phyloP scores from a whole-genome alignment of 192 early-diverging fungal genomes.

The Chytriomyces hyalinus region DNA sequence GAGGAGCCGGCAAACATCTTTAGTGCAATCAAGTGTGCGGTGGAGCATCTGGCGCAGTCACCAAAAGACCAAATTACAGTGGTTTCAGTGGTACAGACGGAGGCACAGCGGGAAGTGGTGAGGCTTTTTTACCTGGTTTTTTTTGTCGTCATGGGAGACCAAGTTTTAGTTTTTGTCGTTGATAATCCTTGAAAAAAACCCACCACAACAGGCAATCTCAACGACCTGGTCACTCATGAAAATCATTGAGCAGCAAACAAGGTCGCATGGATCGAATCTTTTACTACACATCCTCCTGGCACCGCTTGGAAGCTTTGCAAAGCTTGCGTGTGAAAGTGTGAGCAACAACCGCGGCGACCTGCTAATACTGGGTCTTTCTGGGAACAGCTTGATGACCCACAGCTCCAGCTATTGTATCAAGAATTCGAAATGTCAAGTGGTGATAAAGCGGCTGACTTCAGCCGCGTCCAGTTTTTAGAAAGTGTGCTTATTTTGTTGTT shows the following conservation, averaged over 20 bases:
- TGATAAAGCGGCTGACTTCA: constrained; percentile 1
- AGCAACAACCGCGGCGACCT: neutral
- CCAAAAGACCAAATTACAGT: neutral
- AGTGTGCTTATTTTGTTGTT: too few relatives aligned
- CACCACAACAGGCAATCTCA: neutral
- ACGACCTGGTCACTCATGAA: neutral
- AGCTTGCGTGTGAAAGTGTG: neutral
- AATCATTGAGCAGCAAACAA: neutral
- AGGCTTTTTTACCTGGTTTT: neutral
- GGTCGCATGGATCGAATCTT: neutral
- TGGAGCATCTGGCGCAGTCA: constrained; percentile 7
- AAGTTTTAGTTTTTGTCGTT: neutral
- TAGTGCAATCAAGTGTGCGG: neutral
- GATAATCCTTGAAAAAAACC: neutral
- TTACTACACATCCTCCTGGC: neutral
- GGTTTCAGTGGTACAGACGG: constrained; percentile 13
- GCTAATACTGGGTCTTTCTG: constrained; percentile 13
- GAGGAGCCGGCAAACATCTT: constrained; percentile 6
- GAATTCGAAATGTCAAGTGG: constrained; percentile 16
- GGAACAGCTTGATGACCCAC: neutral
- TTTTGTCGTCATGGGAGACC: neutral
- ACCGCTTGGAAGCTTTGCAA: neutral
- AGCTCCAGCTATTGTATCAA: constrained; percentile 6
- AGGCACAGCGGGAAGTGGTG: constrained; percentile 18
- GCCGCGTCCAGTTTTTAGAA: neutral